Evolutionary conservation across 106 monocot genomes (phyloP), one percentile per base, ranked within the genome.

Genomic region (Acanthochlamys bracteata): DNA sequence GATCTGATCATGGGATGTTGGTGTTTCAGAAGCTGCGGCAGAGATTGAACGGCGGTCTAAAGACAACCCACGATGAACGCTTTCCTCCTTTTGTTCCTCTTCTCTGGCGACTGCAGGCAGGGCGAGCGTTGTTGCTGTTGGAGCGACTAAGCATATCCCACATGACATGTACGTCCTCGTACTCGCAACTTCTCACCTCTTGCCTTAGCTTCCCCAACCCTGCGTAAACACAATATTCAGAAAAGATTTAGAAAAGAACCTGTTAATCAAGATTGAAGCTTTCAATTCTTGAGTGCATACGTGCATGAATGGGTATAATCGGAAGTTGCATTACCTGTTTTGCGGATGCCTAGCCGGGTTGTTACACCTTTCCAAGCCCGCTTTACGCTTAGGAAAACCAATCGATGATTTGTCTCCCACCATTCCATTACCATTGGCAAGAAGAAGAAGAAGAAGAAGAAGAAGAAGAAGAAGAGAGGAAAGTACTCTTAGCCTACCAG

Each of bases 131-230:
- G 17, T 49, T 49, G 49, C 49, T 12, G 9, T 71, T 60, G 22
- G 60, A 22, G 66, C 66, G 52, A 40, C 60, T 25, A 58, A 79
- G 74, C 69, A 79, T 79, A 73, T 74, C 73, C 79, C 79, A 79
- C 74, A 79, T 74, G 64, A 79, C 64, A 11, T 60, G 79, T 41
- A 74, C 69, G 52, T 79, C 79, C 17, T 39, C 53, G 69, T 79
- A 79, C 69, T 79, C 79, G 53, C 79, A 74, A 19, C 73, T 74
- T 64, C 79, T 40, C 69, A 79, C 79, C 68, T 79, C 79, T 64
- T 79, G 64, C 59, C 53, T 59, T 69, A 79, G 65, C 68, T 79
- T 79, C 51, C 59, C 24, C 25, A 79, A 21, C 24, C 79, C 79
- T 79, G 56, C 33, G 11, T 27, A 3, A 14, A n/a, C n/a, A n/a